A percentile compares a stretch with the other conserved stretches of the same genome.
Evolutionary conservation across 768 basidiomycete species (phyloP).

Genomic region (Suillus plorans): DNA sequence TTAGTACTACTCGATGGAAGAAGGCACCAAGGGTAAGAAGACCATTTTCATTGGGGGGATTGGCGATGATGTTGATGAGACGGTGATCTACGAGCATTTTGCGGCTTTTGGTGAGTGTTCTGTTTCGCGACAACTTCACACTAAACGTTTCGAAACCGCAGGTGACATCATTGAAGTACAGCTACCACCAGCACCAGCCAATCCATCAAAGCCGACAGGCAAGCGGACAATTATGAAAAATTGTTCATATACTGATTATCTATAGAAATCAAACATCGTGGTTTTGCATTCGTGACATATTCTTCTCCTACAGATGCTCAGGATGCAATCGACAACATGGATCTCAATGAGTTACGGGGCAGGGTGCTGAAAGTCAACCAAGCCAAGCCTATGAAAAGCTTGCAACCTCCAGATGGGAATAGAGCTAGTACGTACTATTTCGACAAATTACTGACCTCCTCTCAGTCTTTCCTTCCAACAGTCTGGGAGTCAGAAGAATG

Average conservation of each 20-base stretch:
- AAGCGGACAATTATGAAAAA: slow-evolving; percentile 10
- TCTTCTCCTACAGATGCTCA: slow-evolving; percentile 79
- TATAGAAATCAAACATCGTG: slow-evolving; percentile 79
- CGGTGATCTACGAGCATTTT: slow-evolving; percentile 73
- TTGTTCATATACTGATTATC: slow-evolving; percentile 9
- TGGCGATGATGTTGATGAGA: slow-evolving; percentile 81
- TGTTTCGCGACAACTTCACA: neutral
- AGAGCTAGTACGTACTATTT: slow-evolving; percentile 61
- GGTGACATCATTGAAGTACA: slow-evolving; percentile 94
- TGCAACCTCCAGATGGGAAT: slow-evolving; percentile 64
- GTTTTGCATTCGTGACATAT: slow-evolving; percentile 93
- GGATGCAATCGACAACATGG: slow-evolving; percentile 99
- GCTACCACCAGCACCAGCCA: slow-evolving; percentile 76
- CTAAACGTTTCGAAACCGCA: slow-evolving; percentile 30
- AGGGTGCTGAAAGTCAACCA: slow-evolving; percentile 80
- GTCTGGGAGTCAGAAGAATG: slow-evolving; percentile 98
- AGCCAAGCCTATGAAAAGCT: slow-evolving; percentile 77
- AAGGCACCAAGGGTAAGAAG: slow-evolving; percentile 82
- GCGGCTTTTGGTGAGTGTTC: slow-evolving; percentile 75
- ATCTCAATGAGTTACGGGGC: slow-evolving; percentile 84
- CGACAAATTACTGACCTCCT: slow-evolving; percentile 1
- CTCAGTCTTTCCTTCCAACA: slow-evolving; percentile 29
- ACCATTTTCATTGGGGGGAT: slow-evolving; percentile 85
- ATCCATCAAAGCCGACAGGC: slow-evolving; percentile 65
- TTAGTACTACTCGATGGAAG: slow-evolving; percentile 53